Base-by-base conservation (phyloP, 1,284 basidiomycete species). In the Ceratobasidium sp. region DNA sequence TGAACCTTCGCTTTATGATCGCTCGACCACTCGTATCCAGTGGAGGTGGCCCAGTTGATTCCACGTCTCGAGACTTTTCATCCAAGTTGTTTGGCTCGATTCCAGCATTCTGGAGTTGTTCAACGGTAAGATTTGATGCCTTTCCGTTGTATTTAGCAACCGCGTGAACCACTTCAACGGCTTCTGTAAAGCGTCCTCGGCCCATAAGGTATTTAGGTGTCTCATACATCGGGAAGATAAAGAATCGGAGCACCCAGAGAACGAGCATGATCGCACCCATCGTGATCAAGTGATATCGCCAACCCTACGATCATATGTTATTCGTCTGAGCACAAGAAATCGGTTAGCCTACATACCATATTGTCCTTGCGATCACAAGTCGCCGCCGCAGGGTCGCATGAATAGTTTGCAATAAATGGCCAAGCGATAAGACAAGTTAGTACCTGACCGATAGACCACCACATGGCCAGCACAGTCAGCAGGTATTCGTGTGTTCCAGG, bases 151-250 rank as follows among this genome's bases (percentile, higher is more conserved):
- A 93, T 44, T 85, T 84, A 0, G 94, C 95, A 26, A 96, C 89
- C 46, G 87, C 87, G 79, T 92, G 89, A 26, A 96, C 85, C 66
- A 95, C 88, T 18, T 88, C 89, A 28, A 96, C 90, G 0, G 94
- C 95, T 70, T 92, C 90, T 20, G 87, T 88, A 81, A 95, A 94
- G 53, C 87, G 86, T 0, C 94, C 94, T 78, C 91, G 89, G 6
- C 91, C 90, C 83, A 95, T 90, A 42, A 96, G 88, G 84, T 88
- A 95, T 84, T 93, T 93, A 3, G 93, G 93, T 76, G 91, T 91
- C 84, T 95, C 94, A 78, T 91, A 86, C 70, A 95, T 88, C 20
- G 88, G 86, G 86, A 95, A 95, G 67, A 92, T 85, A 83, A 92
- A 89, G 86, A 93, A 94, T 58, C 94, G 92, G 58, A 92, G 83